Evolutionary conservation across 805 yeast species (phyloP).

Genomic region (Kuraishia hungarica): DNA sequence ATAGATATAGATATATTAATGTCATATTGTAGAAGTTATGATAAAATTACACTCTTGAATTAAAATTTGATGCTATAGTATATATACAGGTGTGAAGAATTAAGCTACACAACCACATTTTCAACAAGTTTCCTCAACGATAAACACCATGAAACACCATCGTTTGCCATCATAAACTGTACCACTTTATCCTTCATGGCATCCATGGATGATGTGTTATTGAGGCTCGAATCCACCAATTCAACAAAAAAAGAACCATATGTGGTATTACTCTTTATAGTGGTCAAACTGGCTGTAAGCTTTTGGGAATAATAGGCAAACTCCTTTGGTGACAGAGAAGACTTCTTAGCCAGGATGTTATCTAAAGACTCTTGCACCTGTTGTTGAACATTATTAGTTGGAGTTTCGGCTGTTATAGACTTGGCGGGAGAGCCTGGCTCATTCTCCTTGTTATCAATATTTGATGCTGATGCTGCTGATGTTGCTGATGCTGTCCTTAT

Average conservation of each 20-base stretch:
- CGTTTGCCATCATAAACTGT: constrained; percentile 48
- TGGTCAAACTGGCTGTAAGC: constrained; percentile 11
- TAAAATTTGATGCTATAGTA: too few relatives aligned
- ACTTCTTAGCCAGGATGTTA: constrained; percentile 16
- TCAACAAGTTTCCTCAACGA: constrained; percentile 53
- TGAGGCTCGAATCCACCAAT: neutral
- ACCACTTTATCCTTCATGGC: constrained; percentile 18
- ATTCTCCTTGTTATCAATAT: neutral
- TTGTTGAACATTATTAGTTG: neutral
- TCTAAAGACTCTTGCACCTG: constrained; percentile 9
- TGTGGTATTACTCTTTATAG: neutral
- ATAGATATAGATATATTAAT: too few relatives aligned
- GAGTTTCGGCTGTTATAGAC: neutral
- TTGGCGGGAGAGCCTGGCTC: neutral
- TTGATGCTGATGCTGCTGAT: too few relatives aligned
- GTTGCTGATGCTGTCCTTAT: too few relatives aligned
- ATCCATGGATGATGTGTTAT: constrained; percentile 9
- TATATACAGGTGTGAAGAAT: too few relatives aligned
- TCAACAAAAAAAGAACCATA: neutral
- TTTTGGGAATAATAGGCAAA: constrained; percentile 33
- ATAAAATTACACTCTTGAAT: too few relatives aligned
- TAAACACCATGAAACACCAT: constrained; percentile 58
- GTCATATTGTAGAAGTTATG: too few relatives aligned
- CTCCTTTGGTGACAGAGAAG: constrained; percentile 31
- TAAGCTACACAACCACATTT: constrained; percentile 9